Percentiles rank a stretch among this genome's conserved stretches.
Conservation (phyloP, 225 moss, liverwort and hornwort species). For the Sphagnum tenellum region DNA sequence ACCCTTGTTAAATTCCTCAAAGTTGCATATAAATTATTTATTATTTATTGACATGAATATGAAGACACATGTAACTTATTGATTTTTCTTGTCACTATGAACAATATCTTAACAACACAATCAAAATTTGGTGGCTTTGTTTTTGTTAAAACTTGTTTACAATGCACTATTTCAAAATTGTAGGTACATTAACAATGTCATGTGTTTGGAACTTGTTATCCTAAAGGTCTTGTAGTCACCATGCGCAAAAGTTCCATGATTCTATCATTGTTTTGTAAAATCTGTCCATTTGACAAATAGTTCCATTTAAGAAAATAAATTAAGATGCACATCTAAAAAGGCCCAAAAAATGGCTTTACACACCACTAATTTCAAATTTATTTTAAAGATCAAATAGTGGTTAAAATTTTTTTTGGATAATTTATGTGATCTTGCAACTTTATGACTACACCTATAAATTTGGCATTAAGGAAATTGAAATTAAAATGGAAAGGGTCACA, state of each 20-base stretch:
- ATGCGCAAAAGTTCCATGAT: slow-evolving; percentile 37
- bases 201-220: slow-evolving; percentile 1
- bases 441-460: no score
- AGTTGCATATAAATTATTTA: no score
- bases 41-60: no score
- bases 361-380: background rate
- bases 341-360: background rate
- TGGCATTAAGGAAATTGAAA: background rate
- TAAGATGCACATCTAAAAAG: background rate
- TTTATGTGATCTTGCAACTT: background rate
- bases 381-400: background rate
- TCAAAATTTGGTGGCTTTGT: no score
- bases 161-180: no score
- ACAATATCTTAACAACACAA: no score
- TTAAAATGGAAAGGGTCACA: no score
- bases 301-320: background rate
- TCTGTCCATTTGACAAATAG: slow-evolving; percentile 6
- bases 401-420: background rate
- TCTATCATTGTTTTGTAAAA: slow-evolving; percentile 33
- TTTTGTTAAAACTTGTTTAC: no score
- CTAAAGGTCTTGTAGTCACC: slow-evolving; percentile 20
- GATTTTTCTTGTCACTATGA: no score
- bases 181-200: no score
- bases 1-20: no score
- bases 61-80: no score